Percentiles rank a stretch among this genome's conserved stretches.
Conservation (phyloP, 78 protist species). For the Isochrysis galbana region DNA sequence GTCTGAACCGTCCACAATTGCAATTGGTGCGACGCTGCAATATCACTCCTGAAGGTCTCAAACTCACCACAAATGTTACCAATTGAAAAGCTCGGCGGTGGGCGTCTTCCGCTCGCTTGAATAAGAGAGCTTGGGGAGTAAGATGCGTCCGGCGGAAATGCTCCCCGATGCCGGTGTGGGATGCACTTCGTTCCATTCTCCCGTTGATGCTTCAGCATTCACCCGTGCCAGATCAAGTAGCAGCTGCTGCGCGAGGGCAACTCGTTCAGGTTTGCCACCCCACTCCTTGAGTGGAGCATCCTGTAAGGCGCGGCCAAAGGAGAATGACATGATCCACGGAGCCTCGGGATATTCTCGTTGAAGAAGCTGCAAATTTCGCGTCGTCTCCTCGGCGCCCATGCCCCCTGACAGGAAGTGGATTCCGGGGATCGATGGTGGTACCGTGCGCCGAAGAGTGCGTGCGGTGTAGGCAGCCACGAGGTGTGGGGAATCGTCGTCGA, state of each 20-base stretch:
- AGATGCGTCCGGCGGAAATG: neutral
- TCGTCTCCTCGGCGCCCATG: slow-evolving; percentile 84
- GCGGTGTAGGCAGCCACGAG: slow-evolving; percentile 77
- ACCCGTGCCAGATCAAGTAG: slow-evolving; percentile 65
- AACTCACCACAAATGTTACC: no score
- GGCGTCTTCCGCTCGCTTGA: neutral
- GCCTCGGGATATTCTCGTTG: slow-evolving; percentile 41
- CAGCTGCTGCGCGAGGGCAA: slow-evolving; percentile 57
- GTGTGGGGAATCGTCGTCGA: neutral
- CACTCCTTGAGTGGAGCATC: slow-evolving; percentile 63
- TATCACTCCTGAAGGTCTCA: no score
- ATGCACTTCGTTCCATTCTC: neutral
- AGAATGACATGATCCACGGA: slow-evolving; percentile 91
- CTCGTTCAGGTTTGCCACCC: slow-evolving; percentile 67
- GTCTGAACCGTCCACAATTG: no score
- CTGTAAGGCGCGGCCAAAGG: slow-evolving; percentile 92
- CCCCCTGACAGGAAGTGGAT: slow-evolving; percentile 94
- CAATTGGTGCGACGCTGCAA: no score
- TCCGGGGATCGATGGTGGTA: slow-evolving; percentile 93
- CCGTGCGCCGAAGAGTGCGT: slow-evolving; percentile 82
- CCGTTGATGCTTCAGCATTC: slow-evolving; percentile 36
- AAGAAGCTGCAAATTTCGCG: slow-evolving; percentile 84
- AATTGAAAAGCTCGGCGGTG: neutral
- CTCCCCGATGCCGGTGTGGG: neutral
- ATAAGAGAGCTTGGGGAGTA: neutral